Conservation (phyloP, 1,284 basidiomycete species). For the Apiotrichum domesticum region DNA sequence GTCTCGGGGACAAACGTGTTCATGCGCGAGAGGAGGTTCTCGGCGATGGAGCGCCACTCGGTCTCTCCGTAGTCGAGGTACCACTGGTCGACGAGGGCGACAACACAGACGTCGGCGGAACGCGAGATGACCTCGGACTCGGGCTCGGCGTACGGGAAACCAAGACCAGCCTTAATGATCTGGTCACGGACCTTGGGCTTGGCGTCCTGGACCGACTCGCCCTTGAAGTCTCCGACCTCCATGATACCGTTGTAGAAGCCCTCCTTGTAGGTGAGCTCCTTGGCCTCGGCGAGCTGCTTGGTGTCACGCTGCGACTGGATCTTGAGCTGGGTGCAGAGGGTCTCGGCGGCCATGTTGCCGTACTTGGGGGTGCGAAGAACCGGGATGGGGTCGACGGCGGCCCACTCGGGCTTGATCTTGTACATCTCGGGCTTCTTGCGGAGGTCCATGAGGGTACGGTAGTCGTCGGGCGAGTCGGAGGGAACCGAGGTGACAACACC, state of each 20-base stretch:
- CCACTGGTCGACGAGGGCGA: slow-evolving; percentile 98
- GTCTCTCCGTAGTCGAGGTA: slow-evolving; percentile 96
- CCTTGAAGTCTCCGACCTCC: slow-evolving; percentile 83
- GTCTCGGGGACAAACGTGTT: slow-evolving; percentile 86
- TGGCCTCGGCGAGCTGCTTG: slow-evolving; percentile 90
- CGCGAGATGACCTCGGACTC: slow-evolving; percentile 86
- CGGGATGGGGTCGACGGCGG: slow-evolving; percentile 74
- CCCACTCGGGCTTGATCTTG: slow-evolving; percentile 89
- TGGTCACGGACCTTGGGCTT: slow-evolving; percentile 80
- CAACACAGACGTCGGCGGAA: slow-evolving; percentile 91
- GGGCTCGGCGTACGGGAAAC: slow-evolving; percentile 91
- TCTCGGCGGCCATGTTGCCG: slow-evolving; percentile 85
- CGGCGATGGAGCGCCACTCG: slow-evolving; percentile 76
- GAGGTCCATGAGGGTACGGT: slow-evolving; percentile 80
- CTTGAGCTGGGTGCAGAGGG: slow-evolving; percentile 81
- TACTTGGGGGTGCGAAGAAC: slow-evolving; percentile 85
- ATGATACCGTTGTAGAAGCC: slow-evolving; percentile 93
- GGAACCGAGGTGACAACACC: slow-evolving; percentile 98
- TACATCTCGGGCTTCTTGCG: slow-evolving; percentile 97
- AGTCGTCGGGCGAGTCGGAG: slow-evolving; percentile 98
- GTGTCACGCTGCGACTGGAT: slow-evolving; percentile 93
- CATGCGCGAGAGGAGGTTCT: slow-evolving; percentile 78
- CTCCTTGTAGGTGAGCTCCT: slow-evolving; percentile 97
- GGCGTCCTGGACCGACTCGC: slow-evolving; percentile 78
- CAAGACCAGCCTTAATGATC: slow-evolving; percentile 73